Conservation (phyloP, 495 filamentous ascomycete genomes). For the Aspergillus hancockii region DNA sequence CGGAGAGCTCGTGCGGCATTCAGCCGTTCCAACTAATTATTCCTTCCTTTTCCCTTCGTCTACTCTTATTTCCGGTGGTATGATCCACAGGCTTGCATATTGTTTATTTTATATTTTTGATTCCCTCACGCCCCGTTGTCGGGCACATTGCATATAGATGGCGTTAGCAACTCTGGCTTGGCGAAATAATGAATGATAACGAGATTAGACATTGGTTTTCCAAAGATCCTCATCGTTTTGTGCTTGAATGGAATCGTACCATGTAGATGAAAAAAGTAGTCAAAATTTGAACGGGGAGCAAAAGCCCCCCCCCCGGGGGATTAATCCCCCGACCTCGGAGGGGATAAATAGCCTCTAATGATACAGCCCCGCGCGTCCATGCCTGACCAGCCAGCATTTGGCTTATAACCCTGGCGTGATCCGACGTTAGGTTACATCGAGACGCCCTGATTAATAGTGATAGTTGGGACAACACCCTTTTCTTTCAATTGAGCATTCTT, state of each 20-base stretch:
- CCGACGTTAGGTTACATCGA: no score
- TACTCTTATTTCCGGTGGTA: constrained; percentile 9
- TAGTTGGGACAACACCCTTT: background rate
- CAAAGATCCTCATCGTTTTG: background rate
- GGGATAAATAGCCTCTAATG: background rate
- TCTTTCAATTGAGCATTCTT: background rate
- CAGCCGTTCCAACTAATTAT: constrained; percentile 26
- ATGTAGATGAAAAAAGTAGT: no score
- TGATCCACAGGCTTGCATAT: constrained; percentile 8
- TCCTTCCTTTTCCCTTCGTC: constrained; percentile 4
- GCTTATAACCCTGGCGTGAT: background rate
- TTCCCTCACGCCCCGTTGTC: constrained; percentile 12
- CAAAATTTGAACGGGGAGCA: background rate
- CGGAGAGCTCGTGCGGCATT: constrained; percentile 57
- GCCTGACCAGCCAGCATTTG: background rate
- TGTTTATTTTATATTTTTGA: constrained; percentile 11
- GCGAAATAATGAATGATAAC: constrained; percentile 21
- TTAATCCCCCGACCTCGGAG: background rate
- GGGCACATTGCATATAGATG: constrained; percentile 28
- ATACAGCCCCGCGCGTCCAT: background rate
- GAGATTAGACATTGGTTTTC: background rate
- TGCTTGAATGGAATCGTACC: background rate
- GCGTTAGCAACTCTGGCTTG: constrained; percentile 26
- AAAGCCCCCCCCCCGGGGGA: background rate
- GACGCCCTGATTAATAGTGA: no score